Base-by-base conservation (phyloP, 768 basidiomycete genomes). In the Phlebiopsis flavidoalba region DNA sequence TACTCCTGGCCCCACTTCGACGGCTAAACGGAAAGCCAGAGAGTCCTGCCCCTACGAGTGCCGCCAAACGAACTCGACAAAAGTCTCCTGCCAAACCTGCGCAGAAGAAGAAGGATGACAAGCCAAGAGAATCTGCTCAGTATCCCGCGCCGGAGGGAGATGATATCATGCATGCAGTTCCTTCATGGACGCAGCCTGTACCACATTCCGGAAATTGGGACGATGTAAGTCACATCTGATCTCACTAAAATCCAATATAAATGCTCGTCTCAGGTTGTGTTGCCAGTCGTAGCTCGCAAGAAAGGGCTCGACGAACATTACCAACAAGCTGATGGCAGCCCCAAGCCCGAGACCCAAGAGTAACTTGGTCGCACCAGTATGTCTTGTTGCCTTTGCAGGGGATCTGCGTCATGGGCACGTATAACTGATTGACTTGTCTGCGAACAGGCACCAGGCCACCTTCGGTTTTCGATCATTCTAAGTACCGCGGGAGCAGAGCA, bases 251-350 rank as follows among this genome's bases (percentile, higher is more conserved):
- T 57, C 43, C 53, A 56, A 53, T 22, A 36, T 62, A 60, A 57
- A 33, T 12, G 19, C 31, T 31, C 53, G 21, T 48, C 47, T 3
- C 64, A 92, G 90, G 90, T 93, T 43, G 87, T 94, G 1, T 76
- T 93, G 12, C 92, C 92, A 24, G 90, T 88, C 5, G 90, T 94
- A 12, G 91, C 91, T 8, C 80, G 89, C 60, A 91, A 93, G 76
- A 89, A 84, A 67, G 91, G 91, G 8, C 70, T 94, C 51, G 84
- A 89, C 60, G 83, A 80, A 45, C 80, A 85, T 60, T 91, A 89
- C 67, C 81, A 86, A 62, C 79, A 81, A 49, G 86, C 81, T 8
- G 83, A 85, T 67, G 91, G 91, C n/a, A 85, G 83, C 64, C 81
- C 85, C 21, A 79, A 80, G 66, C 80, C 81, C 33, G 6, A 83